Percentiles rank a stretch among this genome's conserved stretches.
These are phyloP conservation scores for Talaromyces piceae DNA, from an alignment of 2,329 filamentous ascomycete genomes.

Conservation along the genomic window DNA sequence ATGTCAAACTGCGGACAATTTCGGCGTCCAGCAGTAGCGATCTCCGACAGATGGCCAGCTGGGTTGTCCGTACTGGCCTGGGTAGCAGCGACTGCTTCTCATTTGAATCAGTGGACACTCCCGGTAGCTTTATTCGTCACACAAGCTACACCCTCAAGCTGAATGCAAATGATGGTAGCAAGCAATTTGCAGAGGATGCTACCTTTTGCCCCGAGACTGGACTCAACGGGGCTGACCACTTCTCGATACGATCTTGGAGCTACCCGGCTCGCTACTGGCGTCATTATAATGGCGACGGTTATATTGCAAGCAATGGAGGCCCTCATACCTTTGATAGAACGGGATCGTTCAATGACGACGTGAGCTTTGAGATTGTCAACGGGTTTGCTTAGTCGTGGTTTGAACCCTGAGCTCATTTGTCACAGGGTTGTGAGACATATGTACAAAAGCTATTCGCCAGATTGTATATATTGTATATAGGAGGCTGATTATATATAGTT, in stretches of 20 bases:
- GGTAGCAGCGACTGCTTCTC: conserved; percentile 10
- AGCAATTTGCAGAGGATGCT: conserved; percentile 8
- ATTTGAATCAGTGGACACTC: conserved; percentile 8
- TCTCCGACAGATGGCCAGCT: conserved; percentile 5
- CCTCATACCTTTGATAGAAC: conserved; percentile 2
- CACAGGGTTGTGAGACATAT: too few relatives aligned
- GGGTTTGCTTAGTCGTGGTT: conserved; percentile 3
- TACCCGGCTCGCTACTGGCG: conserved; percentile 11
- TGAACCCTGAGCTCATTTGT: too few relatives aligned
- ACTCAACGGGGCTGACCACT: conserved; percentile 4
- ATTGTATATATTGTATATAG: too few relatives aligned
- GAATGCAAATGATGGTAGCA: conserved; percentile 5
- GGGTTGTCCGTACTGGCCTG: conserved; percentile 7
- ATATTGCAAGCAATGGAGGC: conserved; percentile 7
- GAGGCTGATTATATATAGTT: too few relatives aligned
- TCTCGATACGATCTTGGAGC: conserved; percentile 9
- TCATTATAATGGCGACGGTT: conserved; percentile 3
- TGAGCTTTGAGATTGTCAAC: background rate
- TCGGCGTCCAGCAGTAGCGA: conserved; percentile 2
- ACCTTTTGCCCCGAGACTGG: conserved; percentile 9
- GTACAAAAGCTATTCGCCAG: too few relatives aligned
- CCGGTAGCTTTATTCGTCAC: conserved; percentile 8
- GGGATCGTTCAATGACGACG: conserved; percentile 5
- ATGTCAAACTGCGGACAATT: conserved; percentile 5
- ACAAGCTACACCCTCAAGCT: conserved; percentile 3